Evolutionary conservation across 768 basidiomycete genomes (phyloP).

Genomic region (Tephrocybe sp.): DNA sequence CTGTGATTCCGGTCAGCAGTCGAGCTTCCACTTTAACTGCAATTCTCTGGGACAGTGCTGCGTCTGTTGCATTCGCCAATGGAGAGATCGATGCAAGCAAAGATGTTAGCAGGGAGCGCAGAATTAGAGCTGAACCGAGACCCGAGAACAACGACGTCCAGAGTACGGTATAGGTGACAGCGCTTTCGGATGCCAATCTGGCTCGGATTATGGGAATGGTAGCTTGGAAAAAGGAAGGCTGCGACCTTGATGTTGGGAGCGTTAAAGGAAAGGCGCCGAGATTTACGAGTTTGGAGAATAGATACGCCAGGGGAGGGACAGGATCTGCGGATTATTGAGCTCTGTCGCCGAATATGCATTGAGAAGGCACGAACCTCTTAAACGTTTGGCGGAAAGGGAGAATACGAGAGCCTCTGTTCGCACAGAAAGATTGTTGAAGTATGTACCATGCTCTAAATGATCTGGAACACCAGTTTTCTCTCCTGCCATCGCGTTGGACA

Average conservation of each 20-base stretch:
- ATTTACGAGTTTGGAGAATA: constrained; percentile 66
- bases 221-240: constrained; percentile 67
- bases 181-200: constrained; percentile 26
- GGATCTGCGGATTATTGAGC: constrained; percentile 27
- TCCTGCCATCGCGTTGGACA: constrained; percentile 65
- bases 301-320: constrained; percentile 42
- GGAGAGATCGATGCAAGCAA: constrained; percentile 48
- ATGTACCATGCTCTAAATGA: constrained; percentile 51
- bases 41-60: constrained; percentile 31
- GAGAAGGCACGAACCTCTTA: constrained; percentile 37
- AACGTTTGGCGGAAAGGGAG: constrained; percentile 33
- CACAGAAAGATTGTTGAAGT: constrained; percentile 50
- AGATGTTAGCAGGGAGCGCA: constrained; percentile 59
- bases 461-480: constrained; percentile 36
- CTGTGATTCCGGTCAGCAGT: constrained; percentile 54
- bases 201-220: constrained; percentile 47
- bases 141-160: constrained; percentile 48
- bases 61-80: constrained; percentile 25
- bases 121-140: constrained; percentile 46
- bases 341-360: constrained; percentile 5
- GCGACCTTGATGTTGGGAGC: constrained; percentile 49
- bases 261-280: constrained; percentile 61
- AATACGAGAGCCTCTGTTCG: constrained; percentile 52
- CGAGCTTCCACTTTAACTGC: constrained; percentile 51
- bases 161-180: constrained; percentile 37